Conservation (phyloP, 352 stramenopile species). For the Sclerospora graminicola region DNA sequence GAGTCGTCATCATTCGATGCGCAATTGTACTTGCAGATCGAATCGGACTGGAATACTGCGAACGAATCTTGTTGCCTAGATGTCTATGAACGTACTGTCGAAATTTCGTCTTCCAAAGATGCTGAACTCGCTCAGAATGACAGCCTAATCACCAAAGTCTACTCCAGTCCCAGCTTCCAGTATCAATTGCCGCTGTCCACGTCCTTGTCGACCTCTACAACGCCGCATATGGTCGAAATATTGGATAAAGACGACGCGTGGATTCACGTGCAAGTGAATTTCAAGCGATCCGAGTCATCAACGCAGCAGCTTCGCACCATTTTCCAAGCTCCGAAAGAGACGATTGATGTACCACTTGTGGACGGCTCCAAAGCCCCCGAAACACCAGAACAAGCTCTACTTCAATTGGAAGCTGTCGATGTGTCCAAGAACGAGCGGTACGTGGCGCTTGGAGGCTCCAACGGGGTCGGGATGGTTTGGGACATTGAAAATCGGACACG, state of each 20-base stretch:
- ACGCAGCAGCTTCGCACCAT: constrained; percentile 18
- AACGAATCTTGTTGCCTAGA: constrained; percentile 36
- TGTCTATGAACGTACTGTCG: constrained; percentile 37
- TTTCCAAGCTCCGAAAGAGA: constrained; percentile 45
- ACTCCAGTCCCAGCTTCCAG: constrained; percentile 23
- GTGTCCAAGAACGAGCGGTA: constrained; percentile 39
- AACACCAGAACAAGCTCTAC: background rate
- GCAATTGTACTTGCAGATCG: constrained; percentile 49
- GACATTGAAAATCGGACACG: constrained; percentile 20
- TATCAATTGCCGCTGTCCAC: constrained; percentile 33
- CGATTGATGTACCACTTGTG: constrained; percentile 17
- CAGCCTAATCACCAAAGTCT: constrained; percentile 3
- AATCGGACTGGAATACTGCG: constrained; percentile 37
- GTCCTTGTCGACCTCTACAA: background rate
- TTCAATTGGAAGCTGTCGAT: constrained; percentile 43
- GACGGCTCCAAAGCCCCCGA: background rate
- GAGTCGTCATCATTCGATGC: too few relatives aligned
- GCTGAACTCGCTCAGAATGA: constrained; percentile 9
- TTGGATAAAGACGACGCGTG: constrained; percentile 23
- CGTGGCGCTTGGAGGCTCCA: constrained; percentile 38
- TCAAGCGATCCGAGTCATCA: background rate
- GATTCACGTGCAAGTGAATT: constrained; percentile 32
- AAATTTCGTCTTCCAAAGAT: constrained; percentile 4
- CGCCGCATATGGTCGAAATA: constrained; percentile 27
- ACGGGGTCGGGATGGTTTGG: constrained; percentile 47